Evolutionary conservation across 148 eudicot genomes (phyloP).

Genomic region (Cornus controversa): DNA sequence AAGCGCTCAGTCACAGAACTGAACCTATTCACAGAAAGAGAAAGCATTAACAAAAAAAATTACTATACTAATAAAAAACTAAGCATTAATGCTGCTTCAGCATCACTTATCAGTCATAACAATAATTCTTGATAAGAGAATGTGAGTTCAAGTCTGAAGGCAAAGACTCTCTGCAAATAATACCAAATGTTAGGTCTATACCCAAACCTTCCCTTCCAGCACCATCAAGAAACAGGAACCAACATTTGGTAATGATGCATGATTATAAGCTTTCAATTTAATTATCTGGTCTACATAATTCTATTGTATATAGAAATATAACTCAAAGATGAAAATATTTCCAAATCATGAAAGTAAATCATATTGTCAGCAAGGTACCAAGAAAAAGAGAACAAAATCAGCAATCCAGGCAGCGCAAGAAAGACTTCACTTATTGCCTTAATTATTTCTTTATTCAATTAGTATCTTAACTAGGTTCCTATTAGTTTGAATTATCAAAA

Average conservation of each 20-base stretch:
- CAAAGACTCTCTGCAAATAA: no score
- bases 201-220: no score
- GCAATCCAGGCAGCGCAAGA: neutral
- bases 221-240: neutral
- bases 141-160: no score
- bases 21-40: slow-evolving; percentile 48
- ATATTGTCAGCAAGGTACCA: neutral
- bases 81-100: neutral
- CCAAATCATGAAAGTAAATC: neutral
- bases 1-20: slow-evolving; percentile 99
- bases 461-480: neutral
- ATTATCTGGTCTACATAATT: neutral
- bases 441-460: neutral
- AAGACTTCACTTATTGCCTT: neutral
- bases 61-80: neutral
- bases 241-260: neutral
- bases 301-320: neutral
- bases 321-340: neutral
- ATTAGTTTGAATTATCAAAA: neutral
- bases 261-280: neutral
- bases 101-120: neutral
- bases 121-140: neutral
- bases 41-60: slow-evolving; percentile 1
- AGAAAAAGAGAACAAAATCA: neutral
- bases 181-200: no score